A percentile compares a stretch with the other conserved stretches of the same genome.
phyloP scores from a whole-genome alignment of 108 stramenopile species.

The Cyclostephanos tholiformis region DNA sequence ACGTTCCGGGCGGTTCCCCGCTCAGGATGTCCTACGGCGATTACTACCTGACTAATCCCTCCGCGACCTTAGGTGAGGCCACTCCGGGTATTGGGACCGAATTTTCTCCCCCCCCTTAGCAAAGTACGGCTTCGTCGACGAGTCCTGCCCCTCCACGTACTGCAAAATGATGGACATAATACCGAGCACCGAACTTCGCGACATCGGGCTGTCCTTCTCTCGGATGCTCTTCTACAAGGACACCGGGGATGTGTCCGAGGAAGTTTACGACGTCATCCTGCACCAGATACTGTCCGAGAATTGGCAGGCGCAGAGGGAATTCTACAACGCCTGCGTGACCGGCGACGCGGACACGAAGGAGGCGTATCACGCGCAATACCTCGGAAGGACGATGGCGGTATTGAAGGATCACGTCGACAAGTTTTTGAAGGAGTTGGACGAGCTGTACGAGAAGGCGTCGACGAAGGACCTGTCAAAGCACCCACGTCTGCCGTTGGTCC shows the following conservation, averaged over 20 bases:
- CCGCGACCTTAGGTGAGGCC: constrained; percentile 44
- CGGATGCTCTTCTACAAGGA: constrained; percentile 67
- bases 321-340: constrained; percentile 58
- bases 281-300: constrained; percentile 46
- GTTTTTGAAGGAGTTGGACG: constrained; percentile 50
- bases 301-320: constrained; percentile 35
- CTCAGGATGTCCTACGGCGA: constrained; percentile 57
- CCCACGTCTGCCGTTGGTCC: constrained; percentile 50
- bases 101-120: constrained; percentile 19
- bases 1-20: constrained; percentile 64
- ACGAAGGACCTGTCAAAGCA: constrained; percentile 38
- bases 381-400: constrained; percentile 37
- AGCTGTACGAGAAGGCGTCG: constrained; percentile 46
- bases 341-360: constrained; percentile 56
- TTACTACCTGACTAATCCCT: constrained; percentile 56
- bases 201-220: constrained; percentile 62
- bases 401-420: constrained; percentile 58
- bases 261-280: constrained; percentile 63
- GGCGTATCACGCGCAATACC: constrained; percentile 56
- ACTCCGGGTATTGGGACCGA: not conserved
- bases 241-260: constrained; percentile 59
- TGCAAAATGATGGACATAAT: constrained; percentile 66
- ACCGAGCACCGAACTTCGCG: constrained; percentile 47
- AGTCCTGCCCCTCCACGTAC: constrained; percentile 55
- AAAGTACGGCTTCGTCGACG: constrained; percentile 66